Percentiles rank a stretch among this genome's conserved stretches.
Evolutionary conservation across 2,329 filamentous ascomycete species (phyloP).

Genomic region (Arthrobotrys conoides): DNA sequence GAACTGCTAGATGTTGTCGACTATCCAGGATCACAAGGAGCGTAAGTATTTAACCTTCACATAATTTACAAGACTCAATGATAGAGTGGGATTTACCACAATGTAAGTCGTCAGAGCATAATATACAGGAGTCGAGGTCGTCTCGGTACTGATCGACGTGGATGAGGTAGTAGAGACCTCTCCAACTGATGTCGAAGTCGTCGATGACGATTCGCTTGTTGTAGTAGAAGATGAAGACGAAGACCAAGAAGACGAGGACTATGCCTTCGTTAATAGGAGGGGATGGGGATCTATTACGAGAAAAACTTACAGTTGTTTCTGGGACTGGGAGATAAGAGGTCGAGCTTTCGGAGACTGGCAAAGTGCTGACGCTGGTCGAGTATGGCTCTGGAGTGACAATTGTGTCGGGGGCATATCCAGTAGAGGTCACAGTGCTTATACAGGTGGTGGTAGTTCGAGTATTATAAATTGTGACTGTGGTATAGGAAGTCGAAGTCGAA

Average conservation of each 20-base stretch:
- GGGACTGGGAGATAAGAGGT: slow-evolving; percentile 47
- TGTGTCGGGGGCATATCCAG: slow-evolving; percentile 43
- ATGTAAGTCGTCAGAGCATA: slow-evolving; percentile 37
- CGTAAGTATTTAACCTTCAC: slow-evolving; percentile 52
- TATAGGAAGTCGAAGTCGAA: slow-evolving; percentile 47
- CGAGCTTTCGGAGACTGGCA: slow-evolving; percentile 50
- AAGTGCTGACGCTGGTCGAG: slow-evolving; percentile 44
- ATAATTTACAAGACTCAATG: slow-evolving; percentile 31
- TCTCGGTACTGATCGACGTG: slow-evolving; percentile 39
- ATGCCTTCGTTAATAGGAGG: slow-evolving; percentile 58
- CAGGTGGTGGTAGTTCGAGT: slow-evolving; percentile 52
- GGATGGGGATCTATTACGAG: slow-evolving; percentile 28
- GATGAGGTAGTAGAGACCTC: slow-evolving; percentile 45
- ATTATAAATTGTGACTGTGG: slow-evolving; percentile 54
- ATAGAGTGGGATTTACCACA: slow-evolving; percentile 51
- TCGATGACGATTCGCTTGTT: slow-evolving; percentile 44
- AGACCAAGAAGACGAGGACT: slow-evolving; percentile 45
- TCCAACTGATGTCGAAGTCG: slow-evolving; percentile 58
- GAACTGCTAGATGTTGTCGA: slow-evolving; percentile 48
- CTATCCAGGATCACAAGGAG: slow-evolving; percentile 43
- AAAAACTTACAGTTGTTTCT: slow-evolving; percentile 48
- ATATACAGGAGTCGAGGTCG: slow-evolving; percentile 50
- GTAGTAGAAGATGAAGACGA: slow-evolving; percentile 37
- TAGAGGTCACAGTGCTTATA: slow-evolving; percentile 48
- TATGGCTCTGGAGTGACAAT: slow-evolving; percentile 35